Evolutionary conservation across 1,284 basidiomycete genomes (phyloP).

Genomic region (Cutaneotrichosporon daszewskae): DNA sequence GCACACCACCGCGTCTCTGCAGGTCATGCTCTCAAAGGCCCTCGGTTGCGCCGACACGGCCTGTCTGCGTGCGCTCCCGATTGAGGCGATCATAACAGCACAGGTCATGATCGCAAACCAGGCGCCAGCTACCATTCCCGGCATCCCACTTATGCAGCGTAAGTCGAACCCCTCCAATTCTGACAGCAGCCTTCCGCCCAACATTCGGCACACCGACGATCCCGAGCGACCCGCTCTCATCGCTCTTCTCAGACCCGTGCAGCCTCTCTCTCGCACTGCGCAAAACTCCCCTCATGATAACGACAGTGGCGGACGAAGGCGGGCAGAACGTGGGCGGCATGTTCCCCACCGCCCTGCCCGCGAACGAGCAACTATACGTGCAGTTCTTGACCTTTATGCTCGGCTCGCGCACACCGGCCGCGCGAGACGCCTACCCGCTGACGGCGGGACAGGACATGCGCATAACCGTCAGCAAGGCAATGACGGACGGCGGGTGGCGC

Average conservation of each 20-base stretch:
- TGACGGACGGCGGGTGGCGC: slow-evolving; percentile 55
- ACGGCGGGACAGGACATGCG: not conserved
- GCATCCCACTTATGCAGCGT: slow-evolving; percentile 29
- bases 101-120: too few relatives aligned
- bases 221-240: slow-evolving; percentile 54
- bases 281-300: slow-evolving; percentile 59
- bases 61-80: too few relatives aligned
- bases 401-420: too few relatives aligned
- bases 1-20: slow-evolving; percentile 55
- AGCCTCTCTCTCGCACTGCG: slow-evolving; percentile 57
- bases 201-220: slow-evolving; percentile 27
- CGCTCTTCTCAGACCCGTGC: slow-evolving; percentile 58
- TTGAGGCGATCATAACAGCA: too few relatives aligned
- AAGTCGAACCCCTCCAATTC: slow-evolving; percentile 8
- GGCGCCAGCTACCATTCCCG: too few relatives aligned
- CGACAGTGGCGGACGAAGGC: slow-evolving; percentile 65
- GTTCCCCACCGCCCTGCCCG: not conserved
- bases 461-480: slow-evolving; percentile 37
- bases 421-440: too few relatives aligned
- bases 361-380: not conserved
- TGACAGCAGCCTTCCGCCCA: slow-evolving; percentile 32
- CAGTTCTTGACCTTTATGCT: not conserved
- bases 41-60: too few relatives aligned
- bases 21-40: slow-evolving; percentile 55
- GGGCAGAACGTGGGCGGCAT: slow-evolving; percentile 55